Percentiles rank a stretch among this genome's conserved stretches.
phyloP scores from a whole-genome alignment of 192 early-diverging fungal species.

The Thamnidium elegans region DNA sequence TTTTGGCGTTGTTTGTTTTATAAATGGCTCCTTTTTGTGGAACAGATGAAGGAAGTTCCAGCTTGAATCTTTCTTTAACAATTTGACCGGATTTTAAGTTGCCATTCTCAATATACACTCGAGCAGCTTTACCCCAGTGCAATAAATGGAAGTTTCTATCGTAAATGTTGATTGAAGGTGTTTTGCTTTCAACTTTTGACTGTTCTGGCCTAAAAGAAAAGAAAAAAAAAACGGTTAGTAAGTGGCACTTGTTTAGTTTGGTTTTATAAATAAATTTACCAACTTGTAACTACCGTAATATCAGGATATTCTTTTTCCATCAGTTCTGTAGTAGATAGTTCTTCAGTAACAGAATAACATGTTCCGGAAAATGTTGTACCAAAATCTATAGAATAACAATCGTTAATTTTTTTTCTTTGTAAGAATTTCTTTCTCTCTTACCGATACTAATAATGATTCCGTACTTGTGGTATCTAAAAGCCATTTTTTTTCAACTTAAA shows the following conservation, averaged over 20 bases:
- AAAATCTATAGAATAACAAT: neutral
- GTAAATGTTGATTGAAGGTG: conserved; percentile 1
- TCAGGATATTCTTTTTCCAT: neutral
- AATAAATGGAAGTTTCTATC: neutral
- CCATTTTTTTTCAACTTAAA: neutral
- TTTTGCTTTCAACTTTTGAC: neutral
- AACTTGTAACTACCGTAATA: neutral
- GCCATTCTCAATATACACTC: neutral
- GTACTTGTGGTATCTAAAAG: conserved; percentile 1
- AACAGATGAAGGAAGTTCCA: neutral
- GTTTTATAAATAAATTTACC: neutral
- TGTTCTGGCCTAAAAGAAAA: neutral
- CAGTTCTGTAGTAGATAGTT: neutral
- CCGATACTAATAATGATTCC: conserved; percentile 7
- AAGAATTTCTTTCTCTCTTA: neutral
- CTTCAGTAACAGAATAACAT: neutral
- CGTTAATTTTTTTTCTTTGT: neutral
- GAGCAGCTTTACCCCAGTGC: conserved; percentile 3
- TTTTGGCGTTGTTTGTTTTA: neutral
- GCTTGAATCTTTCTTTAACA: neutral
- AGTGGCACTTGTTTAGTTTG: neutral
- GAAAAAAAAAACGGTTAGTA: neutral
- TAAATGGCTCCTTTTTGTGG: neutral
- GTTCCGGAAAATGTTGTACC: conserved; percentile 15
- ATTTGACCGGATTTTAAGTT: neutral